Base-by-base conservation (phyloP, 176 grass and related monocot genomes). In the Phoenix dactylifera region DNA sequence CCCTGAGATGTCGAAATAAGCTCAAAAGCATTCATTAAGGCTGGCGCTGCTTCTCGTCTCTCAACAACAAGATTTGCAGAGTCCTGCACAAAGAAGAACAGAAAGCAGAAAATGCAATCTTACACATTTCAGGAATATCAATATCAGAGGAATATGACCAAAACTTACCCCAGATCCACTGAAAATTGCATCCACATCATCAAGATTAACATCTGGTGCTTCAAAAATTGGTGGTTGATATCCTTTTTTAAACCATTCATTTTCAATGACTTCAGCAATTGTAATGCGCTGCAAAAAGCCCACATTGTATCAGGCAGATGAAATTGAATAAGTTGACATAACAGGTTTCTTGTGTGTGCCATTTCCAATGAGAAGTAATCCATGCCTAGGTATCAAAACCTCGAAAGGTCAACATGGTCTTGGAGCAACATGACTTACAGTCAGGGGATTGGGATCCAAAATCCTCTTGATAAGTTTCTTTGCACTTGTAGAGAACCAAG, bases 1-100 rank as follows among this genome's bases (percentile, higher is more conserved):
- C 94, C 94, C 61, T 98, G 94, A 62, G 94, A 92, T n/a, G 79
- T 98, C 18, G 94, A 98, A 67, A 98, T 98, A 71, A 98, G 63
- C 50, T 98, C 94, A 55, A 98, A 98, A 35, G 94, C 94, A 72
- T 98, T 98, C 94, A 93, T 92, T 39, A 76, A 57, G 9, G 73
- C 75, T 5, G 94, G 94, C 4, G 72, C 78, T 64, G 83, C 84
- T 66, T 93, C 87, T 62, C 81, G 64, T 63, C 82, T 92, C 76
- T 98, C 94, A 0, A 98, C 84, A 65, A 98, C 94, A 70, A 98
- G 84, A 58, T 98, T 81, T 35, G 78, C 7, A 52, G 55, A 60
- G 50, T 85, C 87, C 84, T 97, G 51, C 28, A 56, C 19, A 24
- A 23, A 4, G 14, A 62, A 62, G 51, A 44, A 55, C 7, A 17